phyloP scores from a whole-genome alignment of 352 stramenopile genomes.

The Thalassiosira oceanica region DNA sequence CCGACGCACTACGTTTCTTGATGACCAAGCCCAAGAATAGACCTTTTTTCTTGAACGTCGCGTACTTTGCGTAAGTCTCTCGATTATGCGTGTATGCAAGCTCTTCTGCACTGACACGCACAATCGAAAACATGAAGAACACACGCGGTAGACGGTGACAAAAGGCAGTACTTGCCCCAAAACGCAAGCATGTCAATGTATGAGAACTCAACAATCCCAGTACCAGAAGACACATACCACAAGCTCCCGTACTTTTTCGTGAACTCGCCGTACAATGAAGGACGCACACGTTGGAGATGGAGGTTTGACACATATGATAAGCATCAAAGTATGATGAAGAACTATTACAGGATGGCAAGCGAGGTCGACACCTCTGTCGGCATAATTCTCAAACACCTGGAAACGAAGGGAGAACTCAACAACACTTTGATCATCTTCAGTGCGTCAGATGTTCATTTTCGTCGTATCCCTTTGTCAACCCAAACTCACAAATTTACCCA shows the following conservation, averaged over 20 bases:
- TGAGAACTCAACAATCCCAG: slow-evolving; percentile 47
- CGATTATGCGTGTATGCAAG: no score
- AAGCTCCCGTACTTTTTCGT: slow-evolving; percentile 53
- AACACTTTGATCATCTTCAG: slow-evolving; percentile 80
- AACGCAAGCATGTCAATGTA: slow-evolving; percentile 51
- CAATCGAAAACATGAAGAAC: no score
- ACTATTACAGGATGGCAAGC: slow-evolving; percentile 68
- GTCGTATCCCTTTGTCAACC: no score
- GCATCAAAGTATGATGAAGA: slow-evolving; percentile 63
- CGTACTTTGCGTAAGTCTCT: slow-evolving; percentile 72
- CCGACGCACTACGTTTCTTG: slow-evolving; percentile 58
- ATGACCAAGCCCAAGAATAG: slow-evolving; percentile 41
- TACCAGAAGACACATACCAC: slow-evolving; percentile 35
- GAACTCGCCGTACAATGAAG: slow-evolving; percentile 50
- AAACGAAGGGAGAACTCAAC: slow-evolving; percentile 50
- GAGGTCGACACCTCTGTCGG: slow-evolving; percentile 60
- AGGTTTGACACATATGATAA: slow-evolving; percentile 47
- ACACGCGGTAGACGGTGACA: slow-evolving; percentile 46
- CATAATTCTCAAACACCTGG: slow-evolving; percentile 62
- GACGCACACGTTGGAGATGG: slow-evolving; percentile 30
- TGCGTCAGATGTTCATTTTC: no score
- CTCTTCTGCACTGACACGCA: no score
- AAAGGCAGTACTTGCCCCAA: slow-evolving; percentile 54
- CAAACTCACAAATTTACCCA: no score
- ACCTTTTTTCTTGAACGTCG: slow-evolving; percentile 64